Base-by-base conservation (phyloP, 2,329 filamentous ascomycete genomes). In the Penicillium vulpinum region DNA sequence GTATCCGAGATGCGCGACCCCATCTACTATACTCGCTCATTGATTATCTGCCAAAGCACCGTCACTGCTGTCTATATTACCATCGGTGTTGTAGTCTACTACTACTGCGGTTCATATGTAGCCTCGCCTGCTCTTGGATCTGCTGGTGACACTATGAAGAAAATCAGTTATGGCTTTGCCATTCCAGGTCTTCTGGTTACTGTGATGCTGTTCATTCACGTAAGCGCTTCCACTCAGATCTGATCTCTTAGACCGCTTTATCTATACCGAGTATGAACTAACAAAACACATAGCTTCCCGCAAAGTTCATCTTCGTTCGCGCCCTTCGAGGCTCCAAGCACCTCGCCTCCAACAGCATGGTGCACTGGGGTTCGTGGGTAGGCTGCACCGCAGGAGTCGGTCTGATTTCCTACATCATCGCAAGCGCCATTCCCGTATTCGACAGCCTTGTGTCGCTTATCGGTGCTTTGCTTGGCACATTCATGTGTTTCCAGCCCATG, bases 121-220 rank as follows among this genome's bases (percentile, higher is more conserved):
- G 72, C 77, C 3, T 78, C 77, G 0, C 78, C 78, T 1, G 76
- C 77, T 1, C 70, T 80, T 15, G 78, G 76, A 3, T 78, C 75
- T 31, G 77, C 77, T 0, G 78, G 78, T 0, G 2, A 36, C 0
- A 46, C 64, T 0, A 68, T 79, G 51, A 80, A 80, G 67, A 79
- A 74, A 56, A 66, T 78, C 21, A 70, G 70, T 49, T 80, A 79
- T 48, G 78, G 77, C 18, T 58, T 71, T 40, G 69, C 63, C 10
- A 59, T 71, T 11, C 66, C 65, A 1, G 67, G 68, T 0, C 52
- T 76, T 39, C 49, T 70, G 45, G 64, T 69, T 44, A 60, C 51
- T 5, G 60, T 62, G 13, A 56, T 59, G 31, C 55, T 66, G 7
- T 54, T 70, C 10, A 43, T 62, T 5, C 62, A 67, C 44, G 62